Evolutionary conservation across 495 filamentous ascomycete genomes (phyloP).

Genomic region (Schizothecium vesticola): DNA sequence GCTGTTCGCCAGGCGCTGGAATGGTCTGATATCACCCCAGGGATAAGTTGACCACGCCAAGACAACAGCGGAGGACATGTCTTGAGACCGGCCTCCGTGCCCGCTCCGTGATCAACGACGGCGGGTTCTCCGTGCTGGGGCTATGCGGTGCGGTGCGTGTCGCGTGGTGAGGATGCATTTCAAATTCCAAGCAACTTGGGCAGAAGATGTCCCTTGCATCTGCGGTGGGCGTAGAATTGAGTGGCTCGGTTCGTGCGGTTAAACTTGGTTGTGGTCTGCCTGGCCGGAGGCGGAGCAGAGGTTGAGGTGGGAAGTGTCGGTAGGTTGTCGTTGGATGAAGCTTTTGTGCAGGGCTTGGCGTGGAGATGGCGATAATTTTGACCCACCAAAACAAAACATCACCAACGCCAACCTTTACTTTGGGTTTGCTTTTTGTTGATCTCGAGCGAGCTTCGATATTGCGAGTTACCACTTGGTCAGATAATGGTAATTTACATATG

Average conservation of each 20-base stretch:
- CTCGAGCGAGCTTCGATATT: too few species aligned
- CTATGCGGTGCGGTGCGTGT: too few species aligned
- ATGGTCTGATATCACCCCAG: background rate
- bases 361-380: background rate
- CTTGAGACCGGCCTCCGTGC: too few species aligned
- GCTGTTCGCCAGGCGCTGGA: background rate
- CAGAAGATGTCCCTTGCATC: background rate
- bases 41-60: background rate
- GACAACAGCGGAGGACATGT: background rate
- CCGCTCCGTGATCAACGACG: too few species aligned
- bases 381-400: background rate
- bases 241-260: background rate
- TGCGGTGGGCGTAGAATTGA: background rate
- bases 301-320: background rate
- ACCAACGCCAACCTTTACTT: background rate
- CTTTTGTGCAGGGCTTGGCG: background rate
- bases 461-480: too few species aligned
- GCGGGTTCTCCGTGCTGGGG: too few species aligned
- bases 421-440: too few species aligned
- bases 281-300: background rate
- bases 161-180: background rate
- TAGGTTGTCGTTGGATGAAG: background rate
- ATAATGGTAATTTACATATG: too few species aligned
- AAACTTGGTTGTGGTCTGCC: background rate
- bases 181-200: background rate